Evolutionary conservation across 768 basidiomycete genomes (phyloP), one percentile per base, ranked within the genome.

Genomic region (Saitozyma sp.): DNA sequence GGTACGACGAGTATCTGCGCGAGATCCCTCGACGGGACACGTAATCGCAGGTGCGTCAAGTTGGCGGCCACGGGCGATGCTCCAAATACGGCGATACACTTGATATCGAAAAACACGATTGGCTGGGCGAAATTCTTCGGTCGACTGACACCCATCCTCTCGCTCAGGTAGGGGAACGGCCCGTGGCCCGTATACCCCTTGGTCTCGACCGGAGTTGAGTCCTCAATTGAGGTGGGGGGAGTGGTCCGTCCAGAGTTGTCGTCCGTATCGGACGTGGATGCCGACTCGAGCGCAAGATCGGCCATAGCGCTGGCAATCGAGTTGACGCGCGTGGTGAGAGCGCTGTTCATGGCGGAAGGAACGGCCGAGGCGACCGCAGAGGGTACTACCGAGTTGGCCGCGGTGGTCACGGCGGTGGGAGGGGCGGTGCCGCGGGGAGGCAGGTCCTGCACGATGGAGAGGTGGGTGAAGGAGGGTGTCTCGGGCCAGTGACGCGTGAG

Each of bases 81-180:
- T 1, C 82, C 77, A 54, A 90, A 77, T 2, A 74, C 74, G 0
- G 83, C 79, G 55, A 94, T 78, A 45, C 59, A 95, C 81, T 48
- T 84, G 37, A 74, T 73, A 50, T 79, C 84, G 76, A 89, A 89
- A 80, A 93, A 91, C 3, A 92, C 90, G 65, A 96, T 83, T 0
- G 93, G 93, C 71, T 95, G 93, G 1, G 92, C 93, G 57, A 82
- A 82, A 8, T 71, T 68, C 46, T 75, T 76, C 0, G 78, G 77
- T 62, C 69, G 74, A 1, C 67, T 58, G 51, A 61, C 59, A 8
- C 64, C 65, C 53, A 80, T 49, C 41, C 69, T 70, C 16, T 75
- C 75, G 57, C 66, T 66, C 4, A 80, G 58, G 59, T 76, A 79
- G 0, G 72, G 69, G 54, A 80, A 79, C 4, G 80, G 80, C 2